Evolutionary conservation across 176 grass and related monocot genomes (phyloP), one percentile per base, ranked within the genome.

Genomic region (Rhynchospora pubera): DNA sequence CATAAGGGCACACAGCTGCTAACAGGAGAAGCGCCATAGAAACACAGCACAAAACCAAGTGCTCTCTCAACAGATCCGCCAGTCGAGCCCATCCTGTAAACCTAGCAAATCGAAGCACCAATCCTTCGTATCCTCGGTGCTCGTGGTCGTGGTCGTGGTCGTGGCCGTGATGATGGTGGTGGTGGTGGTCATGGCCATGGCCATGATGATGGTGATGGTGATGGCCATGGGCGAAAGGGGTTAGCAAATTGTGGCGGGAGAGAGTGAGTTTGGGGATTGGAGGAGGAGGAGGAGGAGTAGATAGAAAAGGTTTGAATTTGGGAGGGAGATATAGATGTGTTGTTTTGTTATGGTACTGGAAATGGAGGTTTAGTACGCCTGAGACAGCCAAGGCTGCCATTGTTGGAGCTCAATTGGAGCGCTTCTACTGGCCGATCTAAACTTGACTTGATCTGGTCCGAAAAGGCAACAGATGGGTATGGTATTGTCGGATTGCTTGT

Each of bases 11-110:
- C 64, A 70, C 61, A 67, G 95, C 83, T 7, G 95, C 95, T 7
- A 87, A n/a, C 0, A 98, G 92, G 64, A 98, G 90, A 77, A 98
- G 87, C 39, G 84, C 90, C 88, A 98, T 91, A 50, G 92, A 94
- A 84, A 87, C 77, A 81, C 95, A 98, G 90, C 95, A 98, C 70
- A 86, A 13, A 16, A 94, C 90, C 44, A 98, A 84, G 79, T 98
- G 87, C 87, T 94, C 92, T 70, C 95, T 89, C 77, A 98, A 85
- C 18, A 91, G 73, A 74, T 94, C 90, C 5, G 90, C 92, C 46
- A 98, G 83, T 63, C 70, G 75, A 5, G 80, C 90, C 95, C 95
- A 98, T 18, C 95, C 95, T 51, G 94, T 85, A 62, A 90, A 81
- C 85, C 77, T 86, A 12, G 95, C 95, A 62, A 98, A 56, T 22